Base-by-base conservation (phyloP, 768 basidiomycete species). In the Daedalea quercina region DNA sequence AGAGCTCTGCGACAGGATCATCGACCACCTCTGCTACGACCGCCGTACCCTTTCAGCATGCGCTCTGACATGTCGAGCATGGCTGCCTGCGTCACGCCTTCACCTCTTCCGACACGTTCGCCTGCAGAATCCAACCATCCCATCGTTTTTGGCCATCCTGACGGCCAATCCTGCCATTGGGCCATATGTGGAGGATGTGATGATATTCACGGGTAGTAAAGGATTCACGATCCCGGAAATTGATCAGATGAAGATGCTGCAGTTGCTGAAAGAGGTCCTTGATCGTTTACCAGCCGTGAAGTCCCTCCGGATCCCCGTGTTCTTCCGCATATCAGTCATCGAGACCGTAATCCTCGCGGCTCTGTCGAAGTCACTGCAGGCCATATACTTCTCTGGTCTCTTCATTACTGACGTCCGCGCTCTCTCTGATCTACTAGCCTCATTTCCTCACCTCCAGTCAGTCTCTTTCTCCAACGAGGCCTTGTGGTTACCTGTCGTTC, bases 1-100 rank as follows among this genome's bases (percentile, higher is more conserved):
- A 47, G 52, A 53, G 46, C 52, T 53, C 3, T 47, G 45, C 24
- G 52, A 53, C 52, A 47, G 22, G 23, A 53, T 53, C 44, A 41
- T 53, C 15, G 52, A 53, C 40, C 34, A 47, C 31, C 52, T 53
- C 11, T 23, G 42, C 35, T 13, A 53, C 19, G 46, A 47, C 26
- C 13, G 28, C 9, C 3, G 24, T 13, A 31, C 45, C 11, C 52
- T 53, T 28, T 6, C 22, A 2, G 35, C 33, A 41, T 53, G 52
- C 40, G 1, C 31, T 6, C 33, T 53, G 28, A 47, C 45, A 3
- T 53, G 52, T 35, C 17, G 44, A 25, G 25, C 52, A 44, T 53
- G 50, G 50, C 26, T 51, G 11, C 50, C 50, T 13, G 26, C 40
- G 17, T 26, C 41, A 4, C 50, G 50, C 7, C 40, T 42, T 17